A percentile compares a stretch with the other conserved stretches of the same genome.
phyloP scores from a whole-genome alignment of 495 filamentous ascomycete genomes.

The Penicillium argentinense region DNA sequence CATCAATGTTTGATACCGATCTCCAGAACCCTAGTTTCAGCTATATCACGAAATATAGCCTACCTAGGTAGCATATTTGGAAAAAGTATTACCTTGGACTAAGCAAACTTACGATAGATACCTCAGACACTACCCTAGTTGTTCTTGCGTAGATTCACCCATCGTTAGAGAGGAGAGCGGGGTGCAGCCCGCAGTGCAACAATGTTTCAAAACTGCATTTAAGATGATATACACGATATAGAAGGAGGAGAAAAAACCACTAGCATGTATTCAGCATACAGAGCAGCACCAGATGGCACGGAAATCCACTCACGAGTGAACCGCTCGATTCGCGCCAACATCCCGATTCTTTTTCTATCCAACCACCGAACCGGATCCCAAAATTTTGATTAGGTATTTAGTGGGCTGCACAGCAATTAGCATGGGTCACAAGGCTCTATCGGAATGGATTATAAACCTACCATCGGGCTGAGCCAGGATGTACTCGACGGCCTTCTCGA shows the following conservation, averaged over 20 bases:
- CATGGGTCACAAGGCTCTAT: no score
- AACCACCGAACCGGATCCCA: slow-evolving; percentile 25
- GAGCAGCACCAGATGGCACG: slow-evolving; percentile 27
- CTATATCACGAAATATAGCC: no score
- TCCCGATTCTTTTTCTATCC: slow-evolving; percentile 44
- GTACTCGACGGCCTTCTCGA: slow-evolving; percentile 94
- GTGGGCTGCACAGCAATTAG: slow-evolving; percentile 36
- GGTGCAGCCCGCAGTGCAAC: slow-evolving; percentile 4
- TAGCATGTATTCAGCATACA: slow-evolving; percentile 46
- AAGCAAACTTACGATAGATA: no score
- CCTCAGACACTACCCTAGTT: no score
- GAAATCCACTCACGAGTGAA: slow-evolving; percentile 23
- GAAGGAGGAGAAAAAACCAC: slow-evolving; percentile 37
- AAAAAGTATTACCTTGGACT: no score
- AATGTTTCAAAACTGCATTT: slow-evolving; percentile 40
- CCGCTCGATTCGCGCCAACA: slow-evolving; percentile 29
- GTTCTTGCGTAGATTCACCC: no score
- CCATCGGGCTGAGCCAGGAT: slow-evolving; percentile 92
- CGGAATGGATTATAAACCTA: slow-evolving; percentile 29
- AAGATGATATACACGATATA: slow-evolving; percentile 52
- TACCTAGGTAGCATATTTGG: no score
- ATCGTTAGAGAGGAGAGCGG: slow-evolving; percentile 9
- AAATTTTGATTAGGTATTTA: slow-evolving; percentile 41
- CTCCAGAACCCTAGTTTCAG: no score
- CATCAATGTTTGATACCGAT: no score